Base-by-base conservation (phyloP, 148 eudicot species). In the Camellia granthamiana region DNA sequence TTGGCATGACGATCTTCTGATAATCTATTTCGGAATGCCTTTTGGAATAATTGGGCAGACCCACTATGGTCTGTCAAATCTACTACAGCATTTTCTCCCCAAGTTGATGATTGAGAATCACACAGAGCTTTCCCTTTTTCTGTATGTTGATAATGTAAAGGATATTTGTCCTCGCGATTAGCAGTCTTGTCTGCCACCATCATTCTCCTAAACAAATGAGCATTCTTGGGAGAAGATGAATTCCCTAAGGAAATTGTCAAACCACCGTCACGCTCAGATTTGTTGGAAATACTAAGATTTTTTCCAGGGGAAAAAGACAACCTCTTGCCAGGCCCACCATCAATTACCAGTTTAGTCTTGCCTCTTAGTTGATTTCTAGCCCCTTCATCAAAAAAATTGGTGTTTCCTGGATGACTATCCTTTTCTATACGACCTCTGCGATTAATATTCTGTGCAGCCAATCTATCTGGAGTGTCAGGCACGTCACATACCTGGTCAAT, bases 401-500 rank as follows among this genome's bases (percentile, higher is more conserved):
- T 55, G 75, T 47, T 78, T 61, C 83, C 81, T 16, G 85, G 77
- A 82, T 79, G 77, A 77, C 70, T 62, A 59, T 79, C 82, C 6
- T 69, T 80, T 23, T 60, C 77, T 5, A 58, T 11, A 56, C 73
- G 9, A 64, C 58, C 73, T 76, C 64, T 69, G n/a, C 77, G 67
- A 61, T 82, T 80, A 65, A 61, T 69, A 42, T 72, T 23, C 7
- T 80, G 78, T 21, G 74, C 64, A 63, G 78, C 61, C 56, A 80
- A 78, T 79, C 92, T 83, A 75, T 91, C 97, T 75, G 98, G 95
- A 81, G 95, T 89, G 79, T 94, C 97, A 43, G 95, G 97, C 74
- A 94, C 85, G 61, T 89, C 90, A 69, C 81, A 54, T 69, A 86
- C 75, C 60, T 83, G 66, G 72, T 90, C 91, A 41, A 78, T 82